Evolutionary conservation across 352 stramenopile species (phyloP).

Genomic region (Pythium sukuiense): DNA sequence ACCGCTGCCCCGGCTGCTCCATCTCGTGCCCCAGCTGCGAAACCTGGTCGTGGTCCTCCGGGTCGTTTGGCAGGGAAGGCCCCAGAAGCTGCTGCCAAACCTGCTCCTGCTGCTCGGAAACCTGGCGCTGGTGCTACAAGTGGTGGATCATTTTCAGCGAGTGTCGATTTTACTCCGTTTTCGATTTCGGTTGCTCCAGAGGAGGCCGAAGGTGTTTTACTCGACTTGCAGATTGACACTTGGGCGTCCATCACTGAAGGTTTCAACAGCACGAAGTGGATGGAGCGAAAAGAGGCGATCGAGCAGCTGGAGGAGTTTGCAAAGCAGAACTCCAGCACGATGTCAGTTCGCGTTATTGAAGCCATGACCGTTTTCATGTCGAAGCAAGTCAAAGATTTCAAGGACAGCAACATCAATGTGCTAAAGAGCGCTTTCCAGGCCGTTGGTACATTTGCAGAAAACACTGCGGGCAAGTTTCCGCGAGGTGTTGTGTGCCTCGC

Average conservation of each 20-base stretch:
- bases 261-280: conserved; percentile 80
- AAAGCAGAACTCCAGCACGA: conserved; percentile 42
- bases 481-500: conserved; percentile 73
- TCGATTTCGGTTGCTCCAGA: conserved; percentile 60
- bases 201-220: conserved; percentile 64
- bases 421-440: conserved; percentile 84
- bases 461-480: conserved; percentile 57
- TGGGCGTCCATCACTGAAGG: conserved; percentile 55
- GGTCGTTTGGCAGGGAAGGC: conserved; percentile 53
- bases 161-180: conserved; percentile 64
- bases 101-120: conserved; percentile 25
- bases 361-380: conserved; percentile 70
- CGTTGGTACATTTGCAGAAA: conserved; percentile 69
- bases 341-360: conserved; percentile 71
- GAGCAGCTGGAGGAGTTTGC: conserved; percentile 67
- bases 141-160: conserved; percentile 18
- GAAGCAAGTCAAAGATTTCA: conserved; percentile 85
- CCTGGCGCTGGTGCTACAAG: conserved; percentile 6
- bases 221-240: conserved; percentile 55
- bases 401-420: conserved; percentile 90
- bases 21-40: conserved; percentile 19
- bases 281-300: conserved; percentile 77
- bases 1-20: neutral
- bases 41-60: conserved; percentile 41
- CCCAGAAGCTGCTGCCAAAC: conserved; percentile 18